Evolutionary conservation across 2,329 filamentous ascomycete species (phyloP), one percentile per base, ranked within the genome.

Genomic region (Fusarium sp.): DNA sequence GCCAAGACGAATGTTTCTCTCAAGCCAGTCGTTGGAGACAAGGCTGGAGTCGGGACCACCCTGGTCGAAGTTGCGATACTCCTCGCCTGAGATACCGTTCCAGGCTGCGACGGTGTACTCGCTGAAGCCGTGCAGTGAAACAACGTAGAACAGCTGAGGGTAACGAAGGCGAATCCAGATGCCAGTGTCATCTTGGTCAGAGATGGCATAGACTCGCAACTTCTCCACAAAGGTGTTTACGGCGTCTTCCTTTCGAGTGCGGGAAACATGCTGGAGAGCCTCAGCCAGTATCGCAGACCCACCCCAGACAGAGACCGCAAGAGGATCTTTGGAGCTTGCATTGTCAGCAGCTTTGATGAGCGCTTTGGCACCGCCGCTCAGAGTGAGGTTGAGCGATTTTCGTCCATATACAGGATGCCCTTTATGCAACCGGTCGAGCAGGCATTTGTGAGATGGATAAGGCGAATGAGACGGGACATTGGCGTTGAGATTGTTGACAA

Each of bases 111-210:
- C 69, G 0, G 78, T 80, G 61, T 88, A 89, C 41, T 83, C 78
- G 65, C 84, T 85, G 78, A 82, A 88, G 2, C 81, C 84, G 61
- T 88, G 86, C 0, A 87, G 72, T 0, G 83, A 85, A 2, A 75
- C 77, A 20, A 88, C 86, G 70, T 86, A 88, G 62, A 86, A 83
- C 1, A 88, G 71, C 8, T 84, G 81, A 0, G 87, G 85, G 53
- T 82, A 88, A 2, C 79, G 81, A 22, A 77, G 72, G 4, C 87
- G 82, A 23, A 89, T 83, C 85, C 85, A 88, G 0, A 81, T 73
- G 0, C 84, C 85, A 0, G 83, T 82, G 51, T 89, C 82, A 49
- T 88, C 86, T 62, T 88, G 86, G 64, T 88, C 87, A 4, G 84
- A 87, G 52, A 88, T 87, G 14, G 85, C 77, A 66, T 87, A 87